Evolutionary conservation across 345 rosid genomes (phyloP), one percentile per base, ranked within the genome.

Genomic region (Lagerstroemia speciosa): DNA sequence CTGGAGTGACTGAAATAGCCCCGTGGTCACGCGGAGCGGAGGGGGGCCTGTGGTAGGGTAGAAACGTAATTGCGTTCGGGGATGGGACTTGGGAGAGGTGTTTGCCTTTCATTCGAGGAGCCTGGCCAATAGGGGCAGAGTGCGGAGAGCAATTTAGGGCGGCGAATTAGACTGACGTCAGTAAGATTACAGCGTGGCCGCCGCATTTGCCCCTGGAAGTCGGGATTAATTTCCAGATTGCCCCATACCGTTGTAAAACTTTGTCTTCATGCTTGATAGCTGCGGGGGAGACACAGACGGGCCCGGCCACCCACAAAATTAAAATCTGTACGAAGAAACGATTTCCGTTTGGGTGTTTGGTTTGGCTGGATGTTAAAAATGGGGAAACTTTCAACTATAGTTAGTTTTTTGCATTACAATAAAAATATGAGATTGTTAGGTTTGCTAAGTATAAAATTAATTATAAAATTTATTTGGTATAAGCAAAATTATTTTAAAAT

Each of bases 201-300:
- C 8, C 7, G 30, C 27, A 30, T 58, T 58, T 72, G 73, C 79
- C 86, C 82, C 57, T 43, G 2, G 9, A 0, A 0, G 50, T 46
- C 43, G 0, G 0, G 9, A 0, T 2, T 60, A 73, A 73, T 78
- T 80, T 62, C 89, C 55, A 71, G 10, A 66, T 5, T 82, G 62
- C 82, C 83, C 70, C 46, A 80, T 75, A 82, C 89, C 83, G 89
- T 85, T 77, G 50, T 60, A 74, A 55, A 57, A 72, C 78, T 78
- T 76, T 79, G 72, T 41, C 46, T 26, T 58, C 63, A 72, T 14
- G 46, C 46, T 41, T 5, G 46, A 9, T 41, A 14, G 46, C 15
- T 55, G 37, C 38, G 0, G 1, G 6, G 34, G 66, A 48, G 38
- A 1, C 10, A 8, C 33, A 53, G 74, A 60, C 41, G 74, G 66